Evolutionary conservation across 495 filamentous ascomycete genomes (phyloP).

Genomic region (Aspergillus carlsbadensis): DNA sequence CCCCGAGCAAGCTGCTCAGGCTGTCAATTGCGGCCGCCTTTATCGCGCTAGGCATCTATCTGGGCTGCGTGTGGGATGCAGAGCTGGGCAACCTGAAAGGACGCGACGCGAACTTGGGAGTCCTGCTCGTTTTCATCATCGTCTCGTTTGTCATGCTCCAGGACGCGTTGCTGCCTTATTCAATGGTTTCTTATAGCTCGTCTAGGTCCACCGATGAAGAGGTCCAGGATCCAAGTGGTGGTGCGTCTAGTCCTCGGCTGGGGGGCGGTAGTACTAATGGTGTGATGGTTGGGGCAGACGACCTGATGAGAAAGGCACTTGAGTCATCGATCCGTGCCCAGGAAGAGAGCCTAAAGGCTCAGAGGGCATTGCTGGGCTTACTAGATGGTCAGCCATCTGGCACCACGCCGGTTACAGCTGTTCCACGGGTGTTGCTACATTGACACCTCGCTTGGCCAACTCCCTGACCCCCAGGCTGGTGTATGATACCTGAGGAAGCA

Average conservation of each 20-base stretch:
- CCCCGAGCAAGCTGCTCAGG: neutral
- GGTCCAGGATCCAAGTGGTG: too few relatives aligned
- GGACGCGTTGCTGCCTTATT: neutral
- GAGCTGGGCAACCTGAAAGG: neutral
- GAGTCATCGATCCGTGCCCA: neutral
- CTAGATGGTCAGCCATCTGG: neutral
- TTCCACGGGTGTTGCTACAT: too few relatives aligned
- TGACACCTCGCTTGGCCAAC: too few relatives aligned
- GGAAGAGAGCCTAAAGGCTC: neutral
- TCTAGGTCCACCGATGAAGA: neutral
- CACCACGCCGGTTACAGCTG: too few relatives aligned
- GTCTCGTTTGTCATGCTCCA: neutral
- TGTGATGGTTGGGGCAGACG: too few relatives aligned
- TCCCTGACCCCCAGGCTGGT: too few relatives aligned
- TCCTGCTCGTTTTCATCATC: neutral
- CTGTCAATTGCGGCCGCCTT: neutral
- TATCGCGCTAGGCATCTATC: neutral
- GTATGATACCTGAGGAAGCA: too few relatives aligned
- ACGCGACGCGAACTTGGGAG: neutral
- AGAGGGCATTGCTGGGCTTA: neutral
- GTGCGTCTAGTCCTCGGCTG: too few relatives aligned
- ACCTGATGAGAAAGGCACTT: neutral
- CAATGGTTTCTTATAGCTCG: too few relatives aligned
- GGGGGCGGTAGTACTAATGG: too few relatives aligned
- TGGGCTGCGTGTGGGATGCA: neutral